These are phyloP conservation scores for Cenchrus americanus DNA, from an alignment of 176 grass and related monocot species.

Conservation along the genomic window DNA sequence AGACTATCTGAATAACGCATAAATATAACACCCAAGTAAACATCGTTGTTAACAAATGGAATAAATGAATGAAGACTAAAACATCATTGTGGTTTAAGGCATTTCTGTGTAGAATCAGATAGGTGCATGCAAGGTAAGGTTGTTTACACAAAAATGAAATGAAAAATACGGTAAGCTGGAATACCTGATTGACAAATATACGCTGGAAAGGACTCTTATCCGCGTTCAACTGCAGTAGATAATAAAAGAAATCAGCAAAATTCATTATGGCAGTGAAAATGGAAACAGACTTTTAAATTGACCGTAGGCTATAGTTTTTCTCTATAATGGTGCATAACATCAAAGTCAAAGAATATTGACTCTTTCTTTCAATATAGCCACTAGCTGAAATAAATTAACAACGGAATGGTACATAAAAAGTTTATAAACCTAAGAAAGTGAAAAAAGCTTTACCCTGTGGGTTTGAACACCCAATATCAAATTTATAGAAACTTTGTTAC, in stretches of 20 bases:
- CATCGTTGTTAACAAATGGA: slow-evolving; percentile 16
- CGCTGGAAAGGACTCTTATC: slow-evolving; percentile 98
- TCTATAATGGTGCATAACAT: not conserved
- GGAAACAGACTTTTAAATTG: slow-evolving; percentile 19
- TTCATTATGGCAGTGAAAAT: not conserved
- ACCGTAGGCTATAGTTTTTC: not conserved
- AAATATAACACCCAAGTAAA: slow-evolving; percentile 11
- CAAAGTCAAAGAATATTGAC: not conserved
- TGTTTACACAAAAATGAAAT: slow-evolving; percentile 10
- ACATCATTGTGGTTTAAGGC: not conserved
- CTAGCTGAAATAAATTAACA: not conserved
- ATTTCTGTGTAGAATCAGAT: slow-evolving; percentile 12
- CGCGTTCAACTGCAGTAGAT: slow-evolving; percentile 86
- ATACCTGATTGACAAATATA: slow-evolving; percentile 99
- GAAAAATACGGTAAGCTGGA: slow-evolving; percentile 4
- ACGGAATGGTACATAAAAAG: not conserved
- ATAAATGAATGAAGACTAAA: slow-evolving; percentile 19
- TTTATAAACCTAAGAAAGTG: not conserved
- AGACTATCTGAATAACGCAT: not conserved
- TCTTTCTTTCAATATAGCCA: slow-evolving; percentile 1
- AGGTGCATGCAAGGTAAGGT: slow-evolving; percentile 31
- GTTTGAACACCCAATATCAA: slow-evolving; percentile 7
- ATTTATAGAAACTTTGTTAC: not conserved
- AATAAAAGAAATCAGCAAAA: slow-evolving; percentile 26
- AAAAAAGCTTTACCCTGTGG: not conserved